A percentile compares a stretch with the other conserved stretches of the same genome.
Evolutionary conservation across 345 rosid species (phyloP).

Genomic region (Combretum micranthum): DNA sequence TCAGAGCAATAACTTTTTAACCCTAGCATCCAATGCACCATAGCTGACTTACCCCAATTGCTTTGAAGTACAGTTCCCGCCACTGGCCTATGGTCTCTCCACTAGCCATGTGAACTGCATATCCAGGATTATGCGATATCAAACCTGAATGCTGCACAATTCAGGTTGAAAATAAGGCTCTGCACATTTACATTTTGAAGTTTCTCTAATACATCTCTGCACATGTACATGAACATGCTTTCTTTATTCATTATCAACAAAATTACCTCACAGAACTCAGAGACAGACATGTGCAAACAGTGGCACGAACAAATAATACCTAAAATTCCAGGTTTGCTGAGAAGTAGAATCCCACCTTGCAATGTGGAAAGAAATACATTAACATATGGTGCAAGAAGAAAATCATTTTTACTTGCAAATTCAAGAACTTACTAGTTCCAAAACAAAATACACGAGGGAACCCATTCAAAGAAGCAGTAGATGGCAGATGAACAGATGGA

Average conservation of each 20-base stretch:
- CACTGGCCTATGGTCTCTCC: conserved; percentile 45
- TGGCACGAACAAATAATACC: conserved; percentile 49
- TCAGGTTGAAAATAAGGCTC: conserved; percentile 7
- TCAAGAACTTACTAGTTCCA: conserved; percentile 33
- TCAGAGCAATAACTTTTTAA: background rate
- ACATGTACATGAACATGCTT: background rate
- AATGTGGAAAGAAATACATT: conserved; percentile 8
- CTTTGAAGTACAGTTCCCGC: conserved; percentile 39
- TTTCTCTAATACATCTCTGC: background rate
- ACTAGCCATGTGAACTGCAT: conserved; percentile 38
- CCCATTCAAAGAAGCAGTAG: conserved; percentile 11
- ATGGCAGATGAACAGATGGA: conserved; percentile 15
- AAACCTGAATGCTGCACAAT: conserved; percentile 41
- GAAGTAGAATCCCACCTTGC: conserved; percentile 45
- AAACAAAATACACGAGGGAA: conserved; percentile 37
- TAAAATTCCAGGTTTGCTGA: conserved; percentile 39
- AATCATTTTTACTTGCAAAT: background rate
- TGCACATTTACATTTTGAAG: background rate
- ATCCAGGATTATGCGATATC: conserved; percentile 34
- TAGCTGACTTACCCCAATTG: conserved; percentile 40
- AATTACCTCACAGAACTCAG: conserved; percentile 48
- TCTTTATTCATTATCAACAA: background rate
- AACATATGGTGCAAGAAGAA: conserved; percentile 5
- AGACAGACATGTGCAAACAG: conserved; percentile 37
- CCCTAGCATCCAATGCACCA: background rate